Evolutionary conservation across 805 yeast species (phyloP), one percentile per base, ranked within the genome.

Genomic region (Kazachstania kunashirensis): DNA sequence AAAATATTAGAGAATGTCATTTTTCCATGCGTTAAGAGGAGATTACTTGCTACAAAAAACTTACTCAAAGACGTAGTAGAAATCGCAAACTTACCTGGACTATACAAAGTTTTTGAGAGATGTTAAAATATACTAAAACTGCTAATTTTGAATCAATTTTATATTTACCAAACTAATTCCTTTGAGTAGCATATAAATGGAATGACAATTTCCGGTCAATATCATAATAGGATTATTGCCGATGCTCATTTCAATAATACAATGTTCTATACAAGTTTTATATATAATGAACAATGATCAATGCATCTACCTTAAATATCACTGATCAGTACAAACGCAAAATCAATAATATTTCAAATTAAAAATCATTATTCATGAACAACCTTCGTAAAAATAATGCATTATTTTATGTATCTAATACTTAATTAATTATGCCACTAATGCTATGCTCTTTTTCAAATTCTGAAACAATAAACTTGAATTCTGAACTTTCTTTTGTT

Each of bases 91-190:
- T 59, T 92, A 21, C 97, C 97, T 2, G 95, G 95, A 0, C 63
- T 92, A 39, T 92, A 92, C 59, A 74, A 70, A 49, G 94, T 94
- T 4, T 92, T 92, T 65, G 98, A 92, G 62, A 68, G 98, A 54
- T 92, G 98, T 50, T 83, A 39, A 4, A 48, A n/a, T 23, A 11
- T n/a, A 12, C 7, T 12, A 29, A 4, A 5, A 6, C 12, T 29
- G 12, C 6, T 8, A 8, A n/a, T 12, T 13, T 6, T 25, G 13
- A n/a, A n/a, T n/a, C n/a, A n/a, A n/a, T n/a, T n/a, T n/a, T n/a
- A n/a, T n/a, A n/a, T n/a, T n/a, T n/a, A n/a, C n/a, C n/a, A n/a
- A n/a, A n/a, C n/a, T n/a, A n/a, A n/a, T n/a, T n/a, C n/a, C n/a
- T n/a, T n/a, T n/a, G n/a, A n/a, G n/a, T n/a, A n/a, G n/a, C n/a